These are phyloP conservation scores for Xylaria arbuscula DNA, from an alignment of 2,329 filamentous ascomycete genomes.

Conservation along the genomic window DNA sequence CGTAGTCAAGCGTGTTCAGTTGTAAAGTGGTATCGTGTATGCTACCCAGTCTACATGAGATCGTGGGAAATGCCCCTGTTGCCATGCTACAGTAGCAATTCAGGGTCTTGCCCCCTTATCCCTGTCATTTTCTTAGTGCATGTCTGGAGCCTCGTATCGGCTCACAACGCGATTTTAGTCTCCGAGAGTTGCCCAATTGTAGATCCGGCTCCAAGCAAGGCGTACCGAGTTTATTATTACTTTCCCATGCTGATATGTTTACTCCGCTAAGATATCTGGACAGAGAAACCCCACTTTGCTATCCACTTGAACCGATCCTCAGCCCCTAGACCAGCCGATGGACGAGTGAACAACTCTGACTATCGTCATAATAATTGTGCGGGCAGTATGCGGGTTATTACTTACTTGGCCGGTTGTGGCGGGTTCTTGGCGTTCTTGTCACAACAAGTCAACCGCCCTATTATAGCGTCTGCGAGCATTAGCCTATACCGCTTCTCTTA, in stretches of 20 bases:
- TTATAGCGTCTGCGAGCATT: constrained; percentile 10
- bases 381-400: background rate
- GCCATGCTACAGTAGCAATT: constrained; percentile 19
- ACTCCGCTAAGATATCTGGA: constrained; percentile 23
- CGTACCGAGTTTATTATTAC: constrained; percentile 14
- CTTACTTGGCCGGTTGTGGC: constrained; percentile 10
- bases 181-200: constrained; percentile 29
- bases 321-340: constrained; percentile 1
- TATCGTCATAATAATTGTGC: constrained; percentile 6
- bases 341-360: constrained; percentile 13
- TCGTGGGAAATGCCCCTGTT: constrained; percentile 14
- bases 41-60: constrained; percentile 1
- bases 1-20: constrained; percentile 14
- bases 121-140: constrained; percentile 20
- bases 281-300: constrained; percentile 2
- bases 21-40: background rate
- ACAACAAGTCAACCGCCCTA: constrained; percentile 23
- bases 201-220: constrained; percentile 16
- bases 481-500: constrained; percentile 2
- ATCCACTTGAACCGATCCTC: constrained; percentile 16
- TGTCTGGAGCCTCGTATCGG: constrained; percentile 31
- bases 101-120: constrained; percentile 22
- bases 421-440: constrained; percentile 20
- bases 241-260: constrained; percentile 19
- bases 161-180: constrained; percentile 29